Evolutionary conservation across 2,329 filamentous ascomycete species (phyloP).

Genomic region (Fusarium penzigii): DNA sequence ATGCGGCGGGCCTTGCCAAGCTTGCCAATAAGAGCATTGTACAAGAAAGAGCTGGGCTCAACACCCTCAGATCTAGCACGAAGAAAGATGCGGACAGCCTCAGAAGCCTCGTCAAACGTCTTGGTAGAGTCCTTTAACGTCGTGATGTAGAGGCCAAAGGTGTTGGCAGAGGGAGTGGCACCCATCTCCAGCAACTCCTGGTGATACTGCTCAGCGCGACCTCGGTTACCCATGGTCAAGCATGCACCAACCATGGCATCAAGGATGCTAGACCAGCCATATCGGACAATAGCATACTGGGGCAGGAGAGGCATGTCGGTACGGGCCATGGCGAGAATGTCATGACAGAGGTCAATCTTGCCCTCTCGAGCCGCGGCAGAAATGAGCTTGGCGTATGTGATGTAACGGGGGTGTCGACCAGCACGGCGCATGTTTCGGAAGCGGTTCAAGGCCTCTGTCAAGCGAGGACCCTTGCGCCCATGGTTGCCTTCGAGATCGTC

Average conservation of each 20-base stretch:
- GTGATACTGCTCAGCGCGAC: conserved; percentile 82
- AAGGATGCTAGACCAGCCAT: conserved; percentile 94
- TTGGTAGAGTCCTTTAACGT: conserved; percentile 96
- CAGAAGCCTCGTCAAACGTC: conserved; percentile 96
- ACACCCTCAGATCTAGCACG: conserved; percentile 92
- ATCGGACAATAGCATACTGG: conserved; percentile 84
- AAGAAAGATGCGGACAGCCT: conserved; percentile 96
- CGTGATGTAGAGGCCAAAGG: conserved; percentile 98
- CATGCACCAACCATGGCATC: conserved; percentile 96
- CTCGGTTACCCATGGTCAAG: conserved; percentile 78
- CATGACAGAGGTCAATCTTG: conserved; percentile 78
- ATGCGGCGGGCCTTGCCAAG: conserved; percentile 97
- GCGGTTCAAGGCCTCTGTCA: conserved; percentile 78
- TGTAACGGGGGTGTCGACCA: conserved; percentile 90
- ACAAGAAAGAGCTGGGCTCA: conserved; percentile 93
- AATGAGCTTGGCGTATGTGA: conserved; percentile 95
- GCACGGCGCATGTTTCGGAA: conserved; percentile 93
- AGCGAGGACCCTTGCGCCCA: conserved; percentile 69
- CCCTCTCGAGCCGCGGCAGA: conserved; percentile 83
- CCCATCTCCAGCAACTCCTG: conserved; percentile 91
- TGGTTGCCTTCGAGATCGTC: conserved; percentile 83
- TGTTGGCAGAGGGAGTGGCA: conserved; percentile 91
- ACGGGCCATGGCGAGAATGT: conserved; percentile 87
- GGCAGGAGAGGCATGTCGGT: conserved; percentile 82
- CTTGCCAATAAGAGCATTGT: conserved; percentile 98